phyloP scores from a whole-genome alignment of 257 asterid species.

The Cinchona pubescens region DNA sequence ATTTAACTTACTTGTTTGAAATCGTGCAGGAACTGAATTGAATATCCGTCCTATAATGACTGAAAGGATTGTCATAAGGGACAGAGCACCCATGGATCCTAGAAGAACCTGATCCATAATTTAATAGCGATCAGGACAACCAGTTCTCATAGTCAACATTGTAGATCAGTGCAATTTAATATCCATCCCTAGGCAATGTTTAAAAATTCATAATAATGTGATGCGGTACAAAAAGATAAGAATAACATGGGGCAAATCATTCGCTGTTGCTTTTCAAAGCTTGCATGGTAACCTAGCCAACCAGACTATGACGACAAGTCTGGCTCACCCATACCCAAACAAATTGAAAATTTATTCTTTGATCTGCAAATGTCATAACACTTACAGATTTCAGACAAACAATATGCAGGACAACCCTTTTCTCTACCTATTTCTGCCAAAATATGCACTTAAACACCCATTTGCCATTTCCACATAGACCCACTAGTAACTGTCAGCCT shows the following conservation, averaged over 20 bases:
- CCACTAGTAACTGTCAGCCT: not conserved
- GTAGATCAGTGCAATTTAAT: slow-evolving; percentile 3
- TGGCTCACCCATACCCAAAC: not conserved
- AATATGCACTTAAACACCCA: not conserved
- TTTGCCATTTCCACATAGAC: not conserved
- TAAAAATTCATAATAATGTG: not conserved
- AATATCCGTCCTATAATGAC: slow-evolving; percentile 84
- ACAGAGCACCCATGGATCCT: slow-evolving; percentile 96
- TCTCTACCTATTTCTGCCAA: not conserved
- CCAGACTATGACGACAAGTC: not conserved
- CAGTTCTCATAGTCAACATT: not conserved
- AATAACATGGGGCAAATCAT: not conserved
- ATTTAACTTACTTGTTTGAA: slow-evolving; percentile 82
- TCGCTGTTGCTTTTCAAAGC: not conserved
- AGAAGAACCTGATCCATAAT: slow-evolving; percentile 68
- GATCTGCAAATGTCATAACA: not conserved
- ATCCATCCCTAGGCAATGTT: slow-evolving; percentile 6
- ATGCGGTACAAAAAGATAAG: too few relatives aligned
- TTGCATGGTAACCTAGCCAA: not conserved
- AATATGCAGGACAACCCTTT: not conserved
- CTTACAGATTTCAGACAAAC: not conserved
- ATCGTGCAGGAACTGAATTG: slow-evolving; percentile 92
- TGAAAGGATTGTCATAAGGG: slow-evolving; percentile 86
- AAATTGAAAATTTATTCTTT: not conserved
- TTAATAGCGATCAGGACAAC: slow-evolving; percentile 17